phyloP scores from a whole-genome alignment of 495 filamentous ascomycete species.

The Pseudomonodictys pantanalensis region DNA sequence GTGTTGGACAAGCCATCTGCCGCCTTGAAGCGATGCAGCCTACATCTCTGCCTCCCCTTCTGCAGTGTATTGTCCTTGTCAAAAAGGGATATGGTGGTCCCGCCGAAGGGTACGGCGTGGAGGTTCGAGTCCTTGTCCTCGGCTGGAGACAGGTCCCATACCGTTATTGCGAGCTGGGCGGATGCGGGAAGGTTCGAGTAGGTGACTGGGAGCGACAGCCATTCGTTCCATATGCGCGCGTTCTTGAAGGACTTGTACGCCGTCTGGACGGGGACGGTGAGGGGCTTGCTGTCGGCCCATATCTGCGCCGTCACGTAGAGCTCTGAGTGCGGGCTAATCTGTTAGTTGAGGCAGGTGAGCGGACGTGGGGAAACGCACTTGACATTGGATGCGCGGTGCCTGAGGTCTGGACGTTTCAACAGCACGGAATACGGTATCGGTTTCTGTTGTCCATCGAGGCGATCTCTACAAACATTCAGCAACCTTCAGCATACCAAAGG shows the following conservation, averaged over 20 bases:
- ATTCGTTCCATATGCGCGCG: constrained; percentile 88
- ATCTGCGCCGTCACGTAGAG: constrained; percentile 89
- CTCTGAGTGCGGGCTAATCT: constrained; percentile 62
- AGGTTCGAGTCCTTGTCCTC: constrained; percentile 60
- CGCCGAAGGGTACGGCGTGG: constrained; percentile 87
- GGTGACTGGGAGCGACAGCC: constrained; percentile 80
- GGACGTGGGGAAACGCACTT: constrained; percentile 41
- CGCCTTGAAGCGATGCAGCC: constrained; percentile 72
- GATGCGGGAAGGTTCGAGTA: constrained; percentile 76
- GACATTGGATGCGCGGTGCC: constrained; percentile 78
- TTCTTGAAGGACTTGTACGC: constrained; percentile 83
- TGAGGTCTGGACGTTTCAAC: constrained; percentile 69
- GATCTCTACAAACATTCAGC: constrained; percentile 51
- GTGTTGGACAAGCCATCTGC: constrained; percentile 84
- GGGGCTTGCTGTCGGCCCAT: constrained; percentile 92
- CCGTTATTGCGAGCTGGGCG: constrained; percentile 83
- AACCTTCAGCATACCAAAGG: neutral
- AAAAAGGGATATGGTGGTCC: constrained; percentile 86
- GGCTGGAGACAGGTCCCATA: constrained; percentile 89
- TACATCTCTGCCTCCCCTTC: constrained; percentile 90
- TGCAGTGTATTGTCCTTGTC: constrained; percentile 85
- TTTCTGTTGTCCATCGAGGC: constrained; percentile 81
- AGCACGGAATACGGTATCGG: constrained; percentile 76
- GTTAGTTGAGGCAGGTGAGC: constrained; percentile 1
- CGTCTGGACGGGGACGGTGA: constrained; percentile 89